These are phyloP conservation scores for Trichosporon asahii DNA, from an alignment of 1,284 basidiomycete species.

Conservation along the genomic window DNA sequence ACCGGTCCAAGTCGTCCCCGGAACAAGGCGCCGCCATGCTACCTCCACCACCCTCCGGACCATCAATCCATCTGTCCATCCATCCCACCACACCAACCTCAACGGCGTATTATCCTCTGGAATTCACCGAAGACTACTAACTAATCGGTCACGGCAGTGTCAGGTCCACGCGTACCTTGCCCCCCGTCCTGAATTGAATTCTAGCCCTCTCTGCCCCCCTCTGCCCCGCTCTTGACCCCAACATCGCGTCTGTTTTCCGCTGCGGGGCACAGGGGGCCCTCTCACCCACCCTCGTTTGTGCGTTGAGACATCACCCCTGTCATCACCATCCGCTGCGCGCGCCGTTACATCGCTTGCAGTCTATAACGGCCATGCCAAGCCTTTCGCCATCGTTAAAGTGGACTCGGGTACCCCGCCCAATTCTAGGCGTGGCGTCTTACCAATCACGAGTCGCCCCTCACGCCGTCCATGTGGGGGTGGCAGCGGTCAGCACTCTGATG, in stretches of 20 bases:
- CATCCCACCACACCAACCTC: background rate
- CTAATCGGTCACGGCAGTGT: background rate
- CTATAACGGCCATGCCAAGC: background rate
- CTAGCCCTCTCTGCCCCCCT: background rate
- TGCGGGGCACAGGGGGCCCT: conserved; percentile 1
- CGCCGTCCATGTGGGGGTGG: background rate
- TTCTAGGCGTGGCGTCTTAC: background rate
- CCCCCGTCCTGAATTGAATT: conserved; percentile 6
- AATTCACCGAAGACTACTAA: conserved; percentile 4
- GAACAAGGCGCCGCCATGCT: background rate
- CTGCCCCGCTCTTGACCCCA: conserved; percentile 3
- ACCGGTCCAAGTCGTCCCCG: background rate
- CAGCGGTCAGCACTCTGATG: background rate
- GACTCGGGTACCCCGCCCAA: background rate
- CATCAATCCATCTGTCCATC: background rate
- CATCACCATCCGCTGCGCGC: background rate
- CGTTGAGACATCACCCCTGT: background rate
- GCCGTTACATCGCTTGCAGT: background rate
- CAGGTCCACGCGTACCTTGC: background rate
- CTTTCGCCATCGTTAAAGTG: conserved; percentile 1
- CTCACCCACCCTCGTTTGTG: background rate
- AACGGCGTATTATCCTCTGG: background rate
- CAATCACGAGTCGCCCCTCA: conserved; percentile 4
- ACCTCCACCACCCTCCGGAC: background rate
- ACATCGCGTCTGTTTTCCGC: background rate